A percentile compares a stretch with the other conserved stretches of the same genome.
Evolutionary conservation across 495 filamentous ascomycete genomes (phyloP).

Genomic region (Xylona heveae): DNA sequence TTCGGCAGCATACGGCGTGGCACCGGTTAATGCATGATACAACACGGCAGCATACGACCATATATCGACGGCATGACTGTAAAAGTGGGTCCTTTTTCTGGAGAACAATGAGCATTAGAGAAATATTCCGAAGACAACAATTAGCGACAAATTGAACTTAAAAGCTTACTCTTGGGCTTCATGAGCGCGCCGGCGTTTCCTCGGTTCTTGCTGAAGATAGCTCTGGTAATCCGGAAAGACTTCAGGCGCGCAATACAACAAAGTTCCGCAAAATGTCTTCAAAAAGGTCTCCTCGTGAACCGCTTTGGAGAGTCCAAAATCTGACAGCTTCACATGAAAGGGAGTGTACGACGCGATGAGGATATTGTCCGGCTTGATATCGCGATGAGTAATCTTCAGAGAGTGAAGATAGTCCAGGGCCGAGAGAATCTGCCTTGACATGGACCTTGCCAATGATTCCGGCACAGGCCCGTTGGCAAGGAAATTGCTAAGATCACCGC

Average conservation of each 20-base stretch:
- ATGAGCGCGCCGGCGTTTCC: slow-evolving; percentile 29
- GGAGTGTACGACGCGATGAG: slow-evolving; percentile 53
- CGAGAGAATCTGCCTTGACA: slow-evolving; percentile 56
- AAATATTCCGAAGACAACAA: not conserved
- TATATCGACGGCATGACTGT: slow-evolving; percentile 77
- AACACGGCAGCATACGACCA: slow-evolving; percentile 89
- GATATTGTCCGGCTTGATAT: slow-evolving; percentile 97
- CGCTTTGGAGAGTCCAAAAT: slow-evolving; percentile 90
- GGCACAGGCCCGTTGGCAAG: slow-evolving; percentile 37
- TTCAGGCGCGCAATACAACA: slow-evolving; percentile 90
- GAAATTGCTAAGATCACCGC: slow-evolving; percentile 63
- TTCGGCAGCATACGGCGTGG: slow-evolving; percentile 30
- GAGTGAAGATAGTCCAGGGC: slow-evolving; percentile 76
- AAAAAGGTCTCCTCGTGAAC: slow-evolving; percentile 76
- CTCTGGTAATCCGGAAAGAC: slow-evolving; percentile 63
- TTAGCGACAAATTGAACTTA: slow-evolving; percentile 9
- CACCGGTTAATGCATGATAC: too few species aligned
- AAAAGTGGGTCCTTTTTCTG: slow-evolving; percentile 35
- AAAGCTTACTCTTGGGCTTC: slow-evolving; percentile 18
- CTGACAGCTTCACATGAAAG: slow-evolving; percentile 70
- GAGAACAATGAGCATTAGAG: too few species aligned
- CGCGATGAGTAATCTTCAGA: slow-evolving; percentile 78
- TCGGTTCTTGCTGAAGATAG: slow-evolving; percentile 9
- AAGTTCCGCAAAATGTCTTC: slow-evolving; percentile 87
- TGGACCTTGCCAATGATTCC: slow-evolving; percentile 44